Percentiles rank a stretch among this genome's conserved stretches.
These are phyloP conservation scores for Bromus sterilis DNA, from an alignment of 176 grass and related monocot genomes.

Conservation along the genomic window DNA sequence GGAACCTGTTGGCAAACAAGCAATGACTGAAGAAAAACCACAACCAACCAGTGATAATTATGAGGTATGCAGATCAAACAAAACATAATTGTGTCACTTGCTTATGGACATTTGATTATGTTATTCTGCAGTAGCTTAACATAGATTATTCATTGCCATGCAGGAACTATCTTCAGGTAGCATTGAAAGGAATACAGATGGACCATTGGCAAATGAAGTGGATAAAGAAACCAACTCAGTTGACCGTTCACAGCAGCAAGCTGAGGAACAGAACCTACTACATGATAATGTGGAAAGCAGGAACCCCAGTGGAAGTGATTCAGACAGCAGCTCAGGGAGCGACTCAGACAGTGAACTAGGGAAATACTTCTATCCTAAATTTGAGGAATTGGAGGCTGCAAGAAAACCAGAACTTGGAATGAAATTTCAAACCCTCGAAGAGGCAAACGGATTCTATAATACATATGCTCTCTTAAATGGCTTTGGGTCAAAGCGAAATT, in stretches of 20 bases:
- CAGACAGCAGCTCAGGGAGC: slow-evolving; percentile 1
- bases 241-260: background rate
- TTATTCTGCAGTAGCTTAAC: background rate
- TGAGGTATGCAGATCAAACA: background rate
- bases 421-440: slow-evolving; percentile 17
- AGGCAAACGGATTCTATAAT: slow-evolving; percentile 1
- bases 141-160: background rate
- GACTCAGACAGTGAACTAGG: slow-evolving; percentile 4
- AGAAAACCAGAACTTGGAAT: slow-evolving; percentile 13
- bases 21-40: background rate
- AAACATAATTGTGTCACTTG: background rate
- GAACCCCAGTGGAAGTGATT: slow-evolving; percentile 11
- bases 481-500: background rate
- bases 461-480: slow-evolving; percentile 7
- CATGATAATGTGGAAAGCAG: background rate
- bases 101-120: background rate
- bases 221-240: background rate
- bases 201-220: background rate
- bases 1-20: background rate
- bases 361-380: slow-evolving; percentile 15
- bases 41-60: background rate
- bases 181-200: background rate
- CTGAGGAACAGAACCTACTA: background rate
- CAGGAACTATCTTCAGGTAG: slow-evolving; percentile 5
- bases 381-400: slow-evolving; percentile 15